phyloP scores from a whole-genome alignment of 1,139 yeast genomes.

The Yamadazyma diospyri region DNA sequence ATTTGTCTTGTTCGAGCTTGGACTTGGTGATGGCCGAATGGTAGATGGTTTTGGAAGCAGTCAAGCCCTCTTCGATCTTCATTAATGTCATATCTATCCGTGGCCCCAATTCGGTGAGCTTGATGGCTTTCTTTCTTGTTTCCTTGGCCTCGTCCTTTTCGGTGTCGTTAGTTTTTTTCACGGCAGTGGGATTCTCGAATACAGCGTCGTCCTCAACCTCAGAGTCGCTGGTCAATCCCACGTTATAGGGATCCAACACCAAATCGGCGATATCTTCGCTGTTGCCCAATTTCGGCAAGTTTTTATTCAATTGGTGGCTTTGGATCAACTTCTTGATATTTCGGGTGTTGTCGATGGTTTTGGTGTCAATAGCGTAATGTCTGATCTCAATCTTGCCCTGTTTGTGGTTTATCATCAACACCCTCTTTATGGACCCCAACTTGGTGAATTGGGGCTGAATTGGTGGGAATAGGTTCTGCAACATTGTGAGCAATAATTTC shows the following conservation, averaged over 20 bases:
- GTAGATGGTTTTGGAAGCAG: slow-evolving; percentile 66
- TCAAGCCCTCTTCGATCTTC: slow-evolving; percentile 89
- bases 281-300: slow-evolving; percentile 68
- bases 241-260: slow-evolving; percentile 77
- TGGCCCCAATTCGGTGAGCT: slow-evolving; percentile 92
- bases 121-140: slow-evolving; percentile 78
- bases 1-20: slow-evolving; percentile 51
- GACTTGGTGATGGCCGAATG: slow-evolving; percentile 70
- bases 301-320: slow-evolving; percentile 58
- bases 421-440: slow-evolving; percentile 75
- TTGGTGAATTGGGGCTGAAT: slow-evolving; percentile 78
- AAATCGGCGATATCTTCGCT: slow-evolving; percentile 79
- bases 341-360: slow-evolving; percentile 77
- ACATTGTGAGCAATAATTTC: slow-evolving; percentile 79
- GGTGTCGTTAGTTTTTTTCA: slow-evolving; percentile 11
- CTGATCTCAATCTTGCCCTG: slow-evolving; percentile 78
- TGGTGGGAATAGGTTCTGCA: slow-evolving; percentile 96
- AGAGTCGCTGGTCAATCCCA: slow-evolving; percentile 83
- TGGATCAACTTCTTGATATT: slow-evolving; percentile 74
- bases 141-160: slow-evolving; percentile 13
- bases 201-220: slow-evolving; percentile 93
- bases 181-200: slow-evolving; percentile 43
- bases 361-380: slow-evolving; percentile 88
- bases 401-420: slow-evolving; percentile 61
- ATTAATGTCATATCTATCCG: slow-evolving; percentile 70